A percentile compares a stretch with the other conserved stretches of the same genome.
Evolutionary conservation across 805 yeast genomes (phyloP).

Genomic region (Candida silvatica): DNA sequence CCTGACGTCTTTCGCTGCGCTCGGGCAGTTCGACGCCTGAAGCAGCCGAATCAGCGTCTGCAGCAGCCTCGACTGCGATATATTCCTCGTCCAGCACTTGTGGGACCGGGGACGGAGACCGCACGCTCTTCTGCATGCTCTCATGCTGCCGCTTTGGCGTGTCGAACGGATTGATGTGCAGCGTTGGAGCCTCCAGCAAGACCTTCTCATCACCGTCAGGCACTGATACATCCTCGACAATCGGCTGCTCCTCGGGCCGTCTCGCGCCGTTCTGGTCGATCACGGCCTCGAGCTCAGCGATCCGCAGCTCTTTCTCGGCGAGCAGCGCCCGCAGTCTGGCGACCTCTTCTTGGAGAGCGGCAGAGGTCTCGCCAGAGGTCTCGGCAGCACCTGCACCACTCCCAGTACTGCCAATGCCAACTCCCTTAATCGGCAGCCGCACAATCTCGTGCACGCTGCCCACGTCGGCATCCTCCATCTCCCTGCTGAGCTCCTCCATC

Average conservation of each 20-base stretch:
- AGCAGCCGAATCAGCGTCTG: background rate
- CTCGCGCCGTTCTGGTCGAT: background rate
- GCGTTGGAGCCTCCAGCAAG: background rate
- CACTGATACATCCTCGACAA: no score
- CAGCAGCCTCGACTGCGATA: background rate
- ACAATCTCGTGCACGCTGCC: slow-evolving; percentile 3
- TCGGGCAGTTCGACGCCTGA: background rate
- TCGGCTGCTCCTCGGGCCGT: no score
- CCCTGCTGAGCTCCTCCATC: slow-evolving; percentile 1
- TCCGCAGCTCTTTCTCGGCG: background rate
- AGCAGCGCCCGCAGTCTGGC: background rate
- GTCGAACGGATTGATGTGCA: background rate
- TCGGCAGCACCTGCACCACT: no score
- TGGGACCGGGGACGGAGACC: background rate
- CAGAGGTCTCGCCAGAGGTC: no score
- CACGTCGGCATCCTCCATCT: no score
- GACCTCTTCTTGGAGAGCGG: no score
- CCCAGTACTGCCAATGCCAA: no score
- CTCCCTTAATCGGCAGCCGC: slow-evolving; percentile 1
- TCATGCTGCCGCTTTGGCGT: background rate
- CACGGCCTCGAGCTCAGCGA: background rate
- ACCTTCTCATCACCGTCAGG: background rate
- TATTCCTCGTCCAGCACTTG: no score
- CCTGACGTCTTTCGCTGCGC: slow-evolving; percentile 2
- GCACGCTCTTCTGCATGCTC: background rate